Base-by-base conservation (phyloP, 306 rosid genomes). In the Prunus padus region DNA sequence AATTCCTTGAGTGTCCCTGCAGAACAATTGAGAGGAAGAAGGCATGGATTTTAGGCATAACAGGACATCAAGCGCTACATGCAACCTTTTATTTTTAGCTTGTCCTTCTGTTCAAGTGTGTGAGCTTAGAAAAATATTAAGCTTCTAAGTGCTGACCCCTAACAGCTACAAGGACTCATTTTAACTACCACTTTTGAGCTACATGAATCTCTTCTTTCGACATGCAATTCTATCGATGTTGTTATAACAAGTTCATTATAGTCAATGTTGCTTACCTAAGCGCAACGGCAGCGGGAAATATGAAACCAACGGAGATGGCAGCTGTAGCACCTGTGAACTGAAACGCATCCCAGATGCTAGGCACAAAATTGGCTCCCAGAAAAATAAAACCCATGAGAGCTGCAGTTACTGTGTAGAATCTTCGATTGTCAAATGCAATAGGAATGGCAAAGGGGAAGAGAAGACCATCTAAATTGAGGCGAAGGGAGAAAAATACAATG, bases 321-420 rank as follows among this genome's bases (percentile, higher is more conserved):
- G 97, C 87, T 0, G 97, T 89, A 71, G 97, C 94, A 31, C 94
- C 97, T 46, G 92, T 89, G 81, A 89, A 82, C 84, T 91, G 97
- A 54, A 89, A 89, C n/a, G 97, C 97, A 74, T 86, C 89, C 97
- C 92, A 91, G 56, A 91, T 89, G 74, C 86, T 91, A 42, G 92
- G 90, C 47, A 91, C 88, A 79, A 81, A 89, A 82, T 87, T 87
- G 69, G 94, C 92, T 61, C 91, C 94, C 74, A 76, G n/a, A 81
- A 86, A 91, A 68, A 91, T 75, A 65, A 87, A 82, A 42, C 80
- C 78, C 88, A 87, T 73, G 71, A 91, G 88, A 71, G 79, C 71
- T 74, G 75, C 67, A 8, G 93, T 89, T n/a, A 87, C 76, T 23
- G 75, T 76, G 77, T 75, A 81, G 81, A 88, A 91, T 81, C 96